These are phyloP conservation scores for Boletus pseudo-olivaceus DNA, from an alignment of 768 basidiomycete genomes.

Conservation along the genomic window DNA sequence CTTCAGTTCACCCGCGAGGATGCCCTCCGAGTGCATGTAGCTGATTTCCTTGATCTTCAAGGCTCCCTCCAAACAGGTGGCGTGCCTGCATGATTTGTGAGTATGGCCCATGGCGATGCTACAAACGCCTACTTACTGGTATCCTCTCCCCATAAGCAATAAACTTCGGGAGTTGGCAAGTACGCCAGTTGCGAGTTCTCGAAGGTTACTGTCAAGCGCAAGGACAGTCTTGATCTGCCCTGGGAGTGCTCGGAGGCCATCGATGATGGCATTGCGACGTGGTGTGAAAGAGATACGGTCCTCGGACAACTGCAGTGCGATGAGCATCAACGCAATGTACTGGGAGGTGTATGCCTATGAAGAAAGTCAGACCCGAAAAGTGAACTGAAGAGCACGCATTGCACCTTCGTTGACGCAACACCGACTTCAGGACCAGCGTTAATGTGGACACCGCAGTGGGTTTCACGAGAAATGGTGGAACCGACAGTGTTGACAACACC, in stretches of 20 bases:
- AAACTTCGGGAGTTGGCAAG: constrained; percentile 78
- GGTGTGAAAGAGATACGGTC: constrained; percentile 92
- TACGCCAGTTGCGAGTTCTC: constrained; percentile 80
- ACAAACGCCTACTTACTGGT: constrained; percentile 61
- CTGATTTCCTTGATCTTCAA: constrained; percentile 99
- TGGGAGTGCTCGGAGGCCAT: constrained; percentile 88
- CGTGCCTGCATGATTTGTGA: constrained; percentile 50
- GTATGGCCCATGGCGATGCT: not conserved
- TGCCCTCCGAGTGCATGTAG: constrained; percentile 65
- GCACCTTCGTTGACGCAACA: constrained; percentile 95
- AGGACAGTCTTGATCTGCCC: constrained; percentile 86
- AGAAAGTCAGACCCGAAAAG: not conserved
- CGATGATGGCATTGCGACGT: constrained; percentile 90
- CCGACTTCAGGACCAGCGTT: constrained; percentile 99
- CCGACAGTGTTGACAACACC: constrained; percentile 99
- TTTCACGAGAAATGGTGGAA: constrained; percentile 95
- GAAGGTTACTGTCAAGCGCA: constrained; percentile 68
- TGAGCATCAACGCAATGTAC: constrained; percentile 97
- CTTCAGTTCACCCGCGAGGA: constrained; percentile 97
- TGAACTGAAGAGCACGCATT: not conserved
- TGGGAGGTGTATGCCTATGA: constrained; percentile 93
- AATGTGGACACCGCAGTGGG: constrained; percentile 99
- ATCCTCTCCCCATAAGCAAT: constrained; percentile 96
- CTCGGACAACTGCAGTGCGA: constrained; percentile 97
- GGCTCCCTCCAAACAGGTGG: constrained; percentile 96